A percentile compares a stretch with the other conserved stretches of the same genome.
Conservation (phyloP, 2,329 filamentous ascomycete species). For the Fragosphaeria purpurea region DNA sequence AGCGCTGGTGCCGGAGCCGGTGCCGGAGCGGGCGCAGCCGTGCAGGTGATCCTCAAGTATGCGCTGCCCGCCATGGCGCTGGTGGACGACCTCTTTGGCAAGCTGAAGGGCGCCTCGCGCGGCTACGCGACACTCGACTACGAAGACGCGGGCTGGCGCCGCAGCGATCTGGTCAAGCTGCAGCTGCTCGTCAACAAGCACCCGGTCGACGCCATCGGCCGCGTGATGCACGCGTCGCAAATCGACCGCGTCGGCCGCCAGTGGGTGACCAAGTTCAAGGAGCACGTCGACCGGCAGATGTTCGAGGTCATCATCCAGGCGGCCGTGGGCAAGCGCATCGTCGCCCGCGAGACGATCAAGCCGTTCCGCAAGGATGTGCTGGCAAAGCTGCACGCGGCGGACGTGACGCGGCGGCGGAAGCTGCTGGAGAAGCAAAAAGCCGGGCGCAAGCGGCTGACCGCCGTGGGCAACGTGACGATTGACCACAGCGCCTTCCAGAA, state of each 20-base stretch:
- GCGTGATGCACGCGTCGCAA: slow-evolving; percentile 76
- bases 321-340: slow-evolving; percentile 67
- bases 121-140: slow-evolving; percentile 96
- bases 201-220: slow-evolving; percentile 88
- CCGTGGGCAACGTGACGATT: slow-evolving; percentile 87
- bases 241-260: slow-evolving; percentile 68
- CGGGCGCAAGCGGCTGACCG: slow-evolving; percentile 75
- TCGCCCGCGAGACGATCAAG: slow-evolving; percentile 91
- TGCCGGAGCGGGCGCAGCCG: slow-evolving; percentile 54
- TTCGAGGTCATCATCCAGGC: slow-evolving; percentile 86
- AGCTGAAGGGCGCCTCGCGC: slow-evolving; percentile 76
- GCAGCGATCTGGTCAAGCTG: slow-evolving; percentile 73
- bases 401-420: slow-evolving; percentile 73
- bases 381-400: slow-evolving; percentile 84
- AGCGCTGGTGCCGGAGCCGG: background rate
- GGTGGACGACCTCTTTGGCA: slow-evolving; percentile 95
- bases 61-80: slow-evolving; percentile 78
- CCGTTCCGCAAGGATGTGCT: slow-evolving; percentile 93
- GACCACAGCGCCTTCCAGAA: slow-evolving; percentile 92
- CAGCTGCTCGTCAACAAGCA: slow-evolving; percentile 89
- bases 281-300: slow-evolving; percentile 93
- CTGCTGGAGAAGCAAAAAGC: slow-evolving; percentile 95
- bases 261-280: slow-evolving; percentile 95
- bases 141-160: slow-evolving; percentile 82
- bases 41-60: slow-evolving; percentile 92